phyloP scores from a whole-genome alignment of 78 protist genomes.

The Cavenderia fasciculata region DNA sequence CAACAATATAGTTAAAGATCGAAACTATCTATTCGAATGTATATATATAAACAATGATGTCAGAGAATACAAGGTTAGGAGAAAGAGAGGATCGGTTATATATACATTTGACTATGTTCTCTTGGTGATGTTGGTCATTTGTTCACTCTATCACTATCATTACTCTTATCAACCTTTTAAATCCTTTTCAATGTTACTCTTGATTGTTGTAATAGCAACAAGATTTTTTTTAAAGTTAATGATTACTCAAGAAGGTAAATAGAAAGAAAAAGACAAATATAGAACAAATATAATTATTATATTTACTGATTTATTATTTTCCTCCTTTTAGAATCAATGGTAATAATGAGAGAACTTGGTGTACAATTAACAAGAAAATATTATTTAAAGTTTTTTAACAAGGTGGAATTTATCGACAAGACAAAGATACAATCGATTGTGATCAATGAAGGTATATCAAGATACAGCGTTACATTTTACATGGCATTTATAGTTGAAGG shows the following conservation, averaged over 20 bases:
- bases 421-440: conserved; percentile 33
- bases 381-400: conserved; percentile 12
- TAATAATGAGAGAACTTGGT: conserved; percentile 70
- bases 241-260: conserved; percentile 56
- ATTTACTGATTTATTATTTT: no score
- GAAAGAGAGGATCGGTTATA: conserved; percentile 42
- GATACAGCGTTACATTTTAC: conserved; percentile 48
- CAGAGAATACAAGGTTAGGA: conserved; percentile 50
- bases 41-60: conserved; percentile 69
- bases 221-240: conserved; percentile 34
- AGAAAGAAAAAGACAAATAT: neutral
- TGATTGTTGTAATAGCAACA: neutral
- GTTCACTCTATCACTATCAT: neutral
- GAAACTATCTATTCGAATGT: conserved; percentile 25
- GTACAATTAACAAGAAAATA: conserved; percentile 56
- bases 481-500: conserved; percentile 71
- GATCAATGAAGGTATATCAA: conserved; percentile 72
- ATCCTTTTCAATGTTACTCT: conserved; percentile 7
- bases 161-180: neutral
- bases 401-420: conserved; percentile 41
- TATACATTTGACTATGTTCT: conserved; percentile 18
- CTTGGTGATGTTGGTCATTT: neutral
- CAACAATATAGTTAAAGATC: no score
- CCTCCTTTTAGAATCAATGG: conserved; percentile 37
- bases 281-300: no score